phyloP scores from a whole-genome alignment of 768 basidiomycete species.

The Cyathus striatus region DNA sequence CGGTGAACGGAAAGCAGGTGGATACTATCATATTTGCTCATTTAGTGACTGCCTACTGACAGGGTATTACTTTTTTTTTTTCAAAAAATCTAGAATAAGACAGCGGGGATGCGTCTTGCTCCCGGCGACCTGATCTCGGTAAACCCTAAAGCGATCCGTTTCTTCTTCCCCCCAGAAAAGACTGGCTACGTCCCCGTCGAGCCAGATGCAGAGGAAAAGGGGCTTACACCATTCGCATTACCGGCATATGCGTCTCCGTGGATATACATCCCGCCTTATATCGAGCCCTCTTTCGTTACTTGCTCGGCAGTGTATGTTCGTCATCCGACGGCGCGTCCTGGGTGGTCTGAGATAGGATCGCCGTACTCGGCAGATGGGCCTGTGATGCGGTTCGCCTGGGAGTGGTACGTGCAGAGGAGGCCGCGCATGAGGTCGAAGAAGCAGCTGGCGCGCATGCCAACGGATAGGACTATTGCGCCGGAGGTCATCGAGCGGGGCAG shows the following conservation, averaged over 20 bases:
- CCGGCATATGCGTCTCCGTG: slow-evolving; percentile 86
- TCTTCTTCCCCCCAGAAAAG: slow-evolving; percentile 42
- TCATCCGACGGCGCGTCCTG: slow-evolving; percentile 94
- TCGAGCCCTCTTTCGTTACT: slow-evolving; percentile 76
- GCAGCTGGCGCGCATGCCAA: slow-evolving; percentile 60
- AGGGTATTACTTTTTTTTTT: slow-evolving; percentile 4
- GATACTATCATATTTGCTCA: slow-evolving; percentile 23
- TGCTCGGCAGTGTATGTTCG: slow-evolving; percentile 92
- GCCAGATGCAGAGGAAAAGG: slow-evolving; percentile 3
- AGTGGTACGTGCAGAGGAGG: slow-evolving; percentile 80
- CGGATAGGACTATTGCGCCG: slow-evolving; percentile 48
- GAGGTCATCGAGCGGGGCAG: slow-evolving; percentile 22
- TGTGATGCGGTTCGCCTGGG: slow-evolving; percentile 89
- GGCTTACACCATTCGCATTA: slow-evolving; percentile 73
- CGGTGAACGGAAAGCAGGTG: slow-evolving; percentile 88
- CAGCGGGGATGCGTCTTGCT: slow-evolving; percentile 82
- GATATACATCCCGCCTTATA: slow-evolving; percentile 76
- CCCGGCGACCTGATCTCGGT: slow-evolving; percentile 95
- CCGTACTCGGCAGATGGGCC: slow-evolving; percentile 97
- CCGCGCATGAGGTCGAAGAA: slow-evolving; percentile 62
- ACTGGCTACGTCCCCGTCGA: slow-evolving; percentile 30
- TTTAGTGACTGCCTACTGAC: neutral
- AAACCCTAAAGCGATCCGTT: slow-evolving; percentile 72
- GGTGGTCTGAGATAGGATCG: slow-evolving; percentile 92
- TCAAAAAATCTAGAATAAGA: slow-evolving; percentile 51